Percentiles rank a stretch among this genome's conserved stretches.
Evolutionary conservation across 2,329 filamentous ascomycete species (phyloP).

Genomic region (Juglanconis sp.): DNA sequence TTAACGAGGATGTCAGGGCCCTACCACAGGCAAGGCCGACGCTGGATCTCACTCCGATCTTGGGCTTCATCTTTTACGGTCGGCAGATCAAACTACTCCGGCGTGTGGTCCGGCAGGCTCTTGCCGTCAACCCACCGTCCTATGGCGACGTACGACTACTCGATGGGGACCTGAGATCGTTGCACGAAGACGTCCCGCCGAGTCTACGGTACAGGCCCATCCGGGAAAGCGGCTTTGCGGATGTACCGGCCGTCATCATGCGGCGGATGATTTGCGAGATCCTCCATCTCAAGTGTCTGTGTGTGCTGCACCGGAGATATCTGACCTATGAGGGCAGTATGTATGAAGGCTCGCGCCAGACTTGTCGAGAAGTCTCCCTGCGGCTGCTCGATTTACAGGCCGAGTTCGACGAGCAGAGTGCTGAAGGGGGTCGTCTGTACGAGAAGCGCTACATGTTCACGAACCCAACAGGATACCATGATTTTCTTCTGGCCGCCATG

Average conservation of each 20-base stretch:
- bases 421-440: slow-evolving; percentile 48
- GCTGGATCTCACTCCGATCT: slow-evolving; percentile 39
- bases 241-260: slow-evolving; percentile 35
- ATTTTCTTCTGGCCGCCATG: slow-evolving; percentile 59
- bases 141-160: slow-evolving; percentile 37
- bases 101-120: slow-evolving; percentile 39
- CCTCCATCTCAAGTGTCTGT: slow-evolving; percentile 43
- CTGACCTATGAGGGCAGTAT: slow-evolving; percentile 36
- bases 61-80: slow-evolving; percentile 43
- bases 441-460: slow-evolving; percentile 53
- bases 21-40: slow-evolving; percentile 38
- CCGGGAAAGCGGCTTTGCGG: slow-evolving; percentile 31
- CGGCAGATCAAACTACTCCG: slow-evolving; percentile 41
- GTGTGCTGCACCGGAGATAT: slow-evolving; percentile 48
- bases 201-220: slow-evolving; percentile 24
- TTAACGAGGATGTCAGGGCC: slow-evolving; percentile 41
- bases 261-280: slow-evolving; percentile 36
- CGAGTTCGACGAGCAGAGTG: slow-evolving; percentile 43
- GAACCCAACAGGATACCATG: slow-evolving; percentile 46
- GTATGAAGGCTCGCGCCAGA: slow-evolving; percentile 37
- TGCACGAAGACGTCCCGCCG: slow-evolving; percentile 31
- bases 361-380: slow-evolving; percentile 42
- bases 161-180: slow-evolving; percentile 32
- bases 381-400: slow-evolving; percentile 44
- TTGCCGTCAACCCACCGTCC: slow-evolving; percentile 31